Evolutionary conservation across 1,139 yeast species (phyloP).

Genomic region (Debaryomycetaceae sp.): DNA sequence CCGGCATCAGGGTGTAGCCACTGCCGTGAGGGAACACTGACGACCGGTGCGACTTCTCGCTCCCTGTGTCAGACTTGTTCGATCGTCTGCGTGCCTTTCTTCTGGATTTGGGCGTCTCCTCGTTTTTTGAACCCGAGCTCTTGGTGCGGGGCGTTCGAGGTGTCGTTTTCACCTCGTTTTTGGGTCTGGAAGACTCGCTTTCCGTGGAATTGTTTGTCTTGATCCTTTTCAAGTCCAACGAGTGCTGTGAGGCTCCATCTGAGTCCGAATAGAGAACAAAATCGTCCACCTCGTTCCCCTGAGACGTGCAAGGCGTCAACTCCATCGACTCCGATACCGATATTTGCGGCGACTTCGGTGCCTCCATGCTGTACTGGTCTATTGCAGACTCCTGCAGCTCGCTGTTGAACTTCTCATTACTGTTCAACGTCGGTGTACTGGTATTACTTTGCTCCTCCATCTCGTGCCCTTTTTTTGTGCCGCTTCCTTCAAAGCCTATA

Average conservation of each 20-base stretch:
- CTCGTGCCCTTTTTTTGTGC: neutral
- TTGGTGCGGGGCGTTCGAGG: constrained; percentile 2
- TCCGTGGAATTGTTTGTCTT: constrained; percentile 5
- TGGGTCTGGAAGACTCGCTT: constrained; percentile 1
- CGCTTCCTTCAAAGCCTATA: neutral
- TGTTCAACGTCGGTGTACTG: neutral
- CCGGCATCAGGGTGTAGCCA: constrained; percentile 47
- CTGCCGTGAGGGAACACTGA: constrained; percentile 20
- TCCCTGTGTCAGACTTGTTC: constrained; percentile 24
- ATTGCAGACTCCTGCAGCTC: neutral
- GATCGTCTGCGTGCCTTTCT: constrained; percentile 29
- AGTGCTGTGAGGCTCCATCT: constrained; percentile 36
- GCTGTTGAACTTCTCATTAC: neutral
- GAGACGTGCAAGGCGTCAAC: constrained; percentile 22
- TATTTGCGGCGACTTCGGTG: constrained; percentile 23
- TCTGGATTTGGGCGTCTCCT: constrained; percentile 19
- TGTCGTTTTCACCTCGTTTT: constrained; percentile 5
- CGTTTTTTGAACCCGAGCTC: constrained; percentile 5
- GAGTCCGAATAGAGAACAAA: constrained; percentile 38
- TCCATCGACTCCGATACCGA: constrained; percentile 16
- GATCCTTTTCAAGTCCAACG: constrained; percentile 17
- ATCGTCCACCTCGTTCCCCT: constrained; percentile 22
- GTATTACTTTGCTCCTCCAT: neutral
- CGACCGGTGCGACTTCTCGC: constrained; percentile 20
- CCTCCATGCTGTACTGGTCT: constrained; percentile 7